Conservation (phyloP, 768 basidiomycete genomes). For the Boletus bicolor region DNA sequence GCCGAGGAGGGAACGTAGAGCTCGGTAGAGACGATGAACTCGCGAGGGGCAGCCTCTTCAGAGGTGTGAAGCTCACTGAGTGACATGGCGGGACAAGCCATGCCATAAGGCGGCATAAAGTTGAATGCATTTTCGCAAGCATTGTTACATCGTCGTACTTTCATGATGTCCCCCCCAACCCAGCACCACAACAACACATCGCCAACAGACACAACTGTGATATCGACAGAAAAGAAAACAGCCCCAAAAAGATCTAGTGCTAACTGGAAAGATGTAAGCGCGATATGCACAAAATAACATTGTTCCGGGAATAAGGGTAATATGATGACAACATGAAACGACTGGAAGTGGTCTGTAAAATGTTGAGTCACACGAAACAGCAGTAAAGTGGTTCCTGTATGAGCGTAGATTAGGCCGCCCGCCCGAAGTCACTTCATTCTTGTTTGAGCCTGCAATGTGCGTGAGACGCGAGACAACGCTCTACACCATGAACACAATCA, state of each 20-base stretch:
- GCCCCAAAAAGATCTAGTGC: conserved; percentile 10
- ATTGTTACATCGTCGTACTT: conserved; percentile 4
- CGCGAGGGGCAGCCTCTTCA: conserved; percentile 28
- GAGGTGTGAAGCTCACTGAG: conserved; percentile 4
- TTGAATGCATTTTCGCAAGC: not conserved
- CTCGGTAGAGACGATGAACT: conserved; percentile 62
- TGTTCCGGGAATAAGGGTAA: conserved; percentile 10
- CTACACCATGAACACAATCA: not conserved
- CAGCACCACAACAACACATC: conserved; percentile 5
- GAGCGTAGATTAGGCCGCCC: not conserved
- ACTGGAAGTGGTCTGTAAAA: conserved; percentile 14
- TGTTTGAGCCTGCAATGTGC: conserved; percentile 31
- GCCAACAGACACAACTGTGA: conserved; percentile 1
- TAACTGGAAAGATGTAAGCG: conserved; percentile 4
- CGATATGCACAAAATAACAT: conserved; percentile 18
- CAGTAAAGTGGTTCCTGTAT: conserved; percentile 3
- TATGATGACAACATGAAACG: conserved; percentile 14
- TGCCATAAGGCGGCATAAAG: no score
- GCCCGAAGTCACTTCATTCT: conserved; percentile 23
- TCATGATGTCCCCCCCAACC: not conserved
- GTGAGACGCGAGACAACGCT: not conserved
- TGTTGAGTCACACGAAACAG: conserved; percentile 1
- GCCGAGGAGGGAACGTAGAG: conserved; percentile 57
- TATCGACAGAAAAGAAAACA: conserved; percentile 12
- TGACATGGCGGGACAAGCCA: conserved; percentile 12